Evolutionary conservation across 2,329 filamentous ascomycete species (phyloP).

Genomic region (Monilinia laxa): DNA sequence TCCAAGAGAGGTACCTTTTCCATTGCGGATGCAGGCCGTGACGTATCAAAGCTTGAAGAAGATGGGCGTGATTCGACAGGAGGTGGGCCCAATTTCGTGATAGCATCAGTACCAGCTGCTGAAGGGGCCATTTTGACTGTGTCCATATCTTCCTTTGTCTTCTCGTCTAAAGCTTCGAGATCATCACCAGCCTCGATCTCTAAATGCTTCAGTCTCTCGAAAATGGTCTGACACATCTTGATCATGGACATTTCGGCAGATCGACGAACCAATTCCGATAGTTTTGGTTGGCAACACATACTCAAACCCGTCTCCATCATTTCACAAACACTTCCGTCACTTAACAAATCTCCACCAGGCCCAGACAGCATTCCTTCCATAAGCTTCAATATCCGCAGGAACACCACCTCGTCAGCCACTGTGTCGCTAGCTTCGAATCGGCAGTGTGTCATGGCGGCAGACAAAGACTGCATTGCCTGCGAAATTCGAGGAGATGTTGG

Average conservation of each 20-base stretch:
- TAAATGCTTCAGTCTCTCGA: conserved; percentile 84
- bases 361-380: conserved; percentile 99
- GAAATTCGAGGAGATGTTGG: conserved; percentile 81
- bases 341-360: conserved; percentile 87
- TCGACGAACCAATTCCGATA: conserved; percentile 85
- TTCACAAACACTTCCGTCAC: conserved; percentile 96
- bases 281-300: conserved; percentile 91
- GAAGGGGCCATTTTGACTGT: conserved; percentile 82
- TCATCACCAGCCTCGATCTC: conserved; percentile 73
- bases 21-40: conserved; percentile 31
- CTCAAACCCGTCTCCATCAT: conserved; percentile 99
- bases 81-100: conserved; percentile 52
- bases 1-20: conserved; percentile 25
- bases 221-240: conserved; percentile 98
- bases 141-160: conserved; percentile 67
- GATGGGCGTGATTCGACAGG: conserved; percentile 41
- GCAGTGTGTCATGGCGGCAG: conserved; percentile 94
- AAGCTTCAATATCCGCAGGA: conserved; percentile 88
- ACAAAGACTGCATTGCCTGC: conserved; percentile 90
- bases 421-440: conserved; percentile 96
- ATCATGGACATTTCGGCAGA: conserved; percentile 98
- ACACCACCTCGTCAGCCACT: conserved; percentile 90
- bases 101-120: conserved; percentile 61
- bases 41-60: conserved; percentile 48
- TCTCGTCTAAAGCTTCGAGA: conserved; percentile 62